A percentile compares a stretch with the other conserved stretches of the same genome.
These are phyloP conservation scores for Alternaria arbusti DNA, from an alignment of 2,329 filamentous ascomycete species.

Conservation along the genomic window DNA sequence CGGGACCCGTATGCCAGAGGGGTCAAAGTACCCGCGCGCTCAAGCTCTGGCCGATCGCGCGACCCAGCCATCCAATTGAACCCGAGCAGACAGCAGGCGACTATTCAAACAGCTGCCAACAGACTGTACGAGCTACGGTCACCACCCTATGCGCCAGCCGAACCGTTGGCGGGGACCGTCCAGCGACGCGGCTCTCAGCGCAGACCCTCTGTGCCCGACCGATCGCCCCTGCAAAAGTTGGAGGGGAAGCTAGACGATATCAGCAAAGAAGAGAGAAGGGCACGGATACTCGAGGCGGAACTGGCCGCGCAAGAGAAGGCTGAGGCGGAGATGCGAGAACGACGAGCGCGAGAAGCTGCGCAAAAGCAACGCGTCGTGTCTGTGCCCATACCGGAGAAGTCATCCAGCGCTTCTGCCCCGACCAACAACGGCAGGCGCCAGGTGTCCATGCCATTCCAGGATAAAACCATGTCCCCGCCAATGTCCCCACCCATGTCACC, in stretches of 20 bases:
- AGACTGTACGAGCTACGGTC: constrained; percentile 41
- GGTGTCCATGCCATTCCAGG: constrained; percentile 42
- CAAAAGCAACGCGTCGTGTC: constrained; percentile 41
- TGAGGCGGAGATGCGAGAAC: constrained; percentile 49
- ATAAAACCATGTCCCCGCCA: constrained; percentile 21
- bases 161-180: constrained; percentile 35
- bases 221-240: constrained; percentile 90
- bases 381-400: constrained; percentile 15
- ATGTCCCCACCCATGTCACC: constrained; percentile 16
- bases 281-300: constrained; percentile 83
- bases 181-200: constrained; percentile 35
- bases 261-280: constrained; percentile 94
- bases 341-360: constrained; percentile 39
- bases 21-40: constrained; percentile 32
- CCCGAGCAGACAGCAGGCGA: constrained; percentile 43
- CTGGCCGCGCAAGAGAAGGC: constrained; percentile 70
- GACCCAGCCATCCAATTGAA: constrained; percentile 44
- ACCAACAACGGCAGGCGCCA: constrained; percentile 35
- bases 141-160: constrained; percentile 37
- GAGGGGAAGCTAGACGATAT: constrained; percentile 90
- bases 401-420: constrained; percentile 16
- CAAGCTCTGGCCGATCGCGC: constrained; percentile 36
- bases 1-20: constrained; percentile 45
- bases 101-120: constrained; percentile 40
- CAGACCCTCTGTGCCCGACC: constrained; percentile 72